Conservation (phyloP, 208 protist genomes). For the Phytomonas serpens region DNA sequence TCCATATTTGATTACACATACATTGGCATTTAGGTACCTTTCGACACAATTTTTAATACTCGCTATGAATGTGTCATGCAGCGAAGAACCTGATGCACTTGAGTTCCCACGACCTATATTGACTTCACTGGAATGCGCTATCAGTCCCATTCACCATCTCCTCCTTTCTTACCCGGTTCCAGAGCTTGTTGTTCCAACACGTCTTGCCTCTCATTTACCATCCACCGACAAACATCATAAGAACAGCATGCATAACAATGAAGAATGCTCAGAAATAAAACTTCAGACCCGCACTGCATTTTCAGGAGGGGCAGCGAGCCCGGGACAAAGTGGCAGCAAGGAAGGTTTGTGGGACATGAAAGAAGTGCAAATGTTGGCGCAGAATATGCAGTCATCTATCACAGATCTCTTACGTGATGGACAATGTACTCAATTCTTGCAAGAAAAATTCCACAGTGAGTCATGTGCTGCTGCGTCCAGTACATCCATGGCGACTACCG, state of each 20-base stretch:
- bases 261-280: conserved; percentile 12
- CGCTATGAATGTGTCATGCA: background rate
- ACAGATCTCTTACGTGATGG: conserved; percentile 23
- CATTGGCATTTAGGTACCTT: background rate
- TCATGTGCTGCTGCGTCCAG: background rate
- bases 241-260: background rate
- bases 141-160: conserved; percentile 37
- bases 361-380: conserved; percentile 18
- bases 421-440: conserved; percentile 23
- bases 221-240: background rate
- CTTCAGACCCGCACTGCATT: conserved; percentile 15
- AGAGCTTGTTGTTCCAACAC: conserved; percentile 8
- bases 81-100: background rate
- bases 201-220: background rate
- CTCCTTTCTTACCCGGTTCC: conserved; percentile 44
- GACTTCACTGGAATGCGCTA: background rate
- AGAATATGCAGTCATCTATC: conserved; percentile 27
- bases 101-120: background rate
- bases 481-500: background rate
- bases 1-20: background rate
- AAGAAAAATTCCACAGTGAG: conserved; percentile 37
- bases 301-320: conserved; percentile 6
- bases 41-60: background rate
- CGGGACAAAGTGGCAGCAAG: background rate
- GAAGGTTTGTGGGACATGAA: conserved; percentile 2